Evolutionary conservation across 768 basidiomycete species (phyloP).

Genomic region (Mrakia frigida): DNA sequence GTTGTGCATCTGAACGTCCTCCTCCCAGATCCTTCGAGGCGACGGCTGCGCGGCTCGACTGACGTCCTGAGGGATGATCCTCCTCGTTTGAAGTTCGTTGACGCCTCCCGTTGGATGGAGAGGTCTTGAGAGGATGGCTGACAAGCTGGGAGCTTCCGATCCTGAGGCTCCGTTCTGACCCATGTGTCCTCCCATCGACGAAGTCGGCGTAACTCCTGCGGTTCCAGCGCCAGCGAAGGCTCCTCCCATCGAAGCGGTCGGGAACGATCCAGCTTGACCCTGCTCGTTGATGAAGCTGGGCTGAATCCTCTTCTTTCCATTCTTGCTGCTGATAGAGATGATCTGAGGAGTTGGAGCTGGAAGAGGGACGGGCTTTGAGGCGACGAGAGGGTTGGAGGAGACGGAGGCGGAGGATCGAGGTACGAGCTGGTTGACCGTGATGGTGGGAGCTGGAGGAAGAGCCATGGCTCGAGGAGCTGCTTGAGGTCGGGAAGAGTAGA

Average conservation of each 20-base stretch:
- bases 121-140: conserved; percentile 7
- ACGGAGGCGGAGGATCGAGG: background rate
- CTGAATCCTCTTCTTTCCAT: conserved; percentile 61
- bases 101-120: background rate
- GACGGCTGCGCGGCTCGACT: background rate
- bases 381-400: background rate
- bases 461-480: background rate
- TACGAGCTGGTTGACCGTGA: conserved; percentile 22
- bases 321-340: conserved; percentile 40
- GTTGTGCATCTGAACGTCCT: background rate
- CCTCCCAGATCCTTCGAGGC: conserved; percentile 16
- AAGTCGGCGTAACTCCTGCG: background rate
- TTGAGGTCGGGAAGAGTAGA: conserved; percentile 12
- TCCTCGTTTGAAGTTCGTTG: conserved; percentile 8
- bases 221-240: background rate
- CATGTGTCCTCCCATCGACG: background rate
- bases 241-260: background rate
- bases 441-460: conserved; percentile 4
- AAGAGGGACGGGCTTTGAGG: conserved; percentile 16
- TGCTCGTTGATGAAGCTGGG: conserved; percentile 42
- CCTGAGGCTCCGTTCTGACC: background rate
- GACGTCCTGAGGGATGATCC: background rate
- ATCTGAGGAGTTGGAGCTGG: conserved; percentile 35
- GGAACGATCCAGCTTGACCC: conserved; percentile 24
- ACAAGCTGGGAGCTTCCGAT: background rate